These are phyloP conservation scores for Lolium perenne DNA, from an alignment of 176 grass and related monocot genomes.

Conservation along the genomic window DNA sequence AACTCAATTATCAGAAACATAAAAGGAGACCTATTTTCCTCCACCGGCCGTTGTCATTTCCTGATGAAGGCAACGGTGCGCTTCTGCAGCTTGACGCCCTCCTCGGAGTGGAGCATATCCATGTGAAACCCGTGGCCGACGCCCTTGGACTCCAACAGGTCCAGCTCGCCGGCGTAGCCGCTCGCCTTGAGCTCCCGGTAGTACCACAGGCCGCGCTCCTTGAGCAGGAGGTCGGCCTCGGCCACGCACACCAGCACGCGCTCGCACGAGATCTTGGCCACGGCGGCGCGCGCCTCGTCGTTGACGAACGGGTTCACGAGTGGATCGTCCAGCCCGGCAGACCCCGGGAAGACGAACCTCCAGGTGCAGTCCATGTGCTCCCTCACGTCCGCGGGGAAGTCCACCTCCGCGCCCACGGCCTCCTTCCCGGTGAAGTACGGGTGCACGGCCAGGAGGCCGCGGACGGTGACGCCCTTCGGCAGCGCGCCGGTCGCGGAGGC, in stretches of 20 bases:
- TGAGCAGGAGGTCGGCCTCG: constrained; percentile 61
- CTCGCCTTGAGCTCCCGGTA: constrained; percentile 55
- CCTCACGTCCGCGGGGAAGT: constrained; percentile 15
- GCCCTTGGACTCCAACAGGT: constrained; percentile 52
- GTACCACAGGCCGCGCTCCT: constrained; percentile 66
- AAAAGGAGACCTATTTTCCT: background rate
- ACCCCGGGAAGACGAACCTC: constrained; percentile 41
- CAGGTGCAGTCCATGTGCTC: constrained; percentile 43
- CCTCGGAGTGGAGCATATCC: constrained; percentile 25
- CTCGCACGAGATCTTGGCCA: background rate
- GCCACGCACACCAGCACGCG: constrained; percentile 43
- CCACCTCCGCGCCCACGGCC: constrained; percentile 38
- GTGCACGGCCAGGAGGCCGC: constrained; percentile 53
- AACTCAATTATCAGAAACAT: too few species aligned
- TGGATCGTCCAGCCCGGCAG: background rate
- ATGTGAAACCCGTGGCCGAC: constrained; percentile 63
- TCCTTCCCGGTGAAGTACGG: constrained; percentile 63
- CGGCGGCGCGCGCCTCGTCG: too few species aligned
- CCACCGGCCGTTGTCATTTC: background rate
- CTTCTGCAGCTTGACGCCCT: constrained; percentile 46
- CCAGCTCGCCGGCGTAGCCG: constrained; percentile 50
- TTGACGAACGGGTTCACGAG: too few species aligned
- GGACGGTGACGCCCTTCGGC: constrained; percentile 40
- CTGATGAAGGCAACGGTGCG: constrained; percentile 44
- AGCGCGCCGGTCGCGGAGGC: constrained; percentile 40